phyloP scores from a whole-genome alignment of 2,329 filamentous ascomycete genomes.

The Penicillium sumatraense region DNA sequence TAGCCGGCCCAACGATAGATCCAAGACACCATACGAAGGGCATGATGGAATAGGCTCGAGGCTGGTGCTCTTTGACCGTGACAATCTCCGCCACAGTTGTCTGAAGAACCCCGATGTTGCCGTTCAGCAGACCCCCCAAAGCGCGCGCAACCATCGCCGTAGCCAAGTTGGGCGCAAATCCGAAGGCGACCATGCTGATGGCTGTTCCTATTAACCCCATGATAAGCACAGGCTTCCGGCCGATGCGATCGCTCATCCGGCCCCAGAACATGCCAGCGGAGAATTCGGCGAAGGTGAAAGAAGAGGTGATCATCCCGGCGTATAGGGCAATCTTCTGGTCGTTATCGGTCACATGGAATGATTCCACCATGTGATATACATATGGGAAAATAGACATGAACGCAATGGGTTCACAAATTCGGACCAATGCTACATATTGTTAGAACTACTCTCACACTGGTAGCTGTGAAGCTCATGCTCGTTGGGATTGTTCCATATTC shows the following conservation, averaged over 20 bases:
- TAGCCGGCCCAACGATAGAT: slow-evolving; percentile 89
- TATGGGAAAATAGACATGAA: slow-evolving; percentile 99
- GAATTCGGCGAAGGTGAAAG: slow-evolving; percentile 96
- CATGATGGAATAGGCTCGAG: slow-evolving; percentile 95
- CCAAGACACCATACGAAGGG: slow-evolving; percentile 97
- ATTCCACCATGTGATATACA: slow-evolving; percentile 95
- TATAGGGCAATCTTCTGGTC: slow-evolving; percentile 84
- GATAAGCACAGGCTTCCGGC: slow-evolving; percentile 88
- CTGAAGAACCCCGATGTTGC: slow-evolving; percentile 93
- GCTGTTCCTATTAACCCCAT: slow-evolving; percentile 90
- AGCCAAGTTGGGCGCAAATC: slow-evolving; percentile 80
- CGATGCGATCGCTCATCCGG: slow-evolving; percentile 85
- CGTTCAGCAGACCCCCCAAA: slow-evolving; percentile 88
- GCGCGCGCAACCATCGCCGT: slow-evolving; percentile 86
- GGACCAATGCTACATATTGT: slow-evolving; percentile 71
- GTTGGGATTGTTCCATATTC: neutral
- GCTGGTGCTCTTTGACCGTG: slow-evolving; percentile 90
- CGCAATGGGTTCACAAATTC: slow-evolving; percentile 97
- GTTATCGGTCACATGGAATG: slow-evolving; percentile 82
- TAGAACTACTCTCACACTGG: slow-evolving; percentile 9
- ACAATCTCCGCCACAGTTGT: slow-evolving; percentile 95
- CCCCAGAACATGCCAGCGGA: slow-evolving; percentile 93
- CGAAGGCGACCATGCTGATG: slow-evolving; percentile 89
- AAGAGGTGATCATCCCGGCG: slow-evolving; percentile 92
- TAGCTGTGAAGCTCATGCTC: slow-evolving; percentile 7